A percentile compares a stretch with the other conserved stretches of the same genome.
Evolutionary conservation across 1,284 basidiomycete genomes (phyloP).

Genomic region (Puccinia sorghi): DNA sequence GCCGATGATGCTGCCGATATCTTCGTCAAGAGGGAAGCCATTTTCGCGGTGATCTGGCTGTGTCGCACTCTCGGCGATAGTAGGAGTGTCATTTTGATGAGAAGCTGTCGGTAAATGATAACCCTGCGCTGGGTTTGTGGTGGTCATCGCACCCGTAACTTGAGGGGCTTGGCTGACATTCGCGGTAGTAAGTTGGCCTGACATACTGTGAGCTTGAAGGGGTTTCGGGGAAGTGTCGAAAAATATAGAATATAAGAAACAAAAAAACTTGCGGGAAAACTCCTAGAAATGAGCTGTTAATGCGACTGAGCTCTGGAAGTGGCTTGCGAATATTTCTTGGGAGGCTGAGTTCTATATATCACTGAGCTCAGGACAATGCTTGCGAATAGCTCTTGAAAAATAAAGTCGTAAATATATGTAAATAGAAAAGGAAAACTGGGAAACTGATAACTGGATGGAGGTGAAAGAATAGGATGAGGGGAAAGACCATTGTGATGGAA

Average conservation of each 20-base stretch:
- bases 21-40: not conserved
- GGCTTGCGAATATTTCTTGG: not conserved
- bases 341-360: not conserved
- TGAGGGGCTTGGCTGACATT: not conserved
- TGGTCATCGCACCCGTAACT: not conserved
- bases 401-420: not conserved
- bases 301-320: not conserved
- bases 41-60: slow-evolving; percentile 1
- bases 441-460: not conserved
- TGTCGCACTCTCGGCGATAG: not conserved
- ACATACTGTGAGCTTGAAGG: slow-evolving; percentile 1
- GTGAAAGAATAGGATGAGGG: not conserved
- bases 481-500: not conserved
- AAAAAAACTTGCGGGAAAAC: not conserved
- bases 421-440: not conserved
- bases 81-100: not conserved
- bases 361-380: not conserved
- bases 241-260: not conserved
- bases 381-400: not conserved
- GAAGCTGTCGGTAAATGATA: slow-evolving; percentile 21
- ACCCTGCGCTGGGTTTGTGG: not conserved
- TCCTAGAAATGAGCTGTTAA: not conserved
- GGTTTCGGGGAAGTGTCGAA: not conserved
- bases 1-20: not conserved
- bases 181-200: not conserved